Conservation (phyloP, 148 eudicot genomes). For the Rhododendron molle region DNA sequence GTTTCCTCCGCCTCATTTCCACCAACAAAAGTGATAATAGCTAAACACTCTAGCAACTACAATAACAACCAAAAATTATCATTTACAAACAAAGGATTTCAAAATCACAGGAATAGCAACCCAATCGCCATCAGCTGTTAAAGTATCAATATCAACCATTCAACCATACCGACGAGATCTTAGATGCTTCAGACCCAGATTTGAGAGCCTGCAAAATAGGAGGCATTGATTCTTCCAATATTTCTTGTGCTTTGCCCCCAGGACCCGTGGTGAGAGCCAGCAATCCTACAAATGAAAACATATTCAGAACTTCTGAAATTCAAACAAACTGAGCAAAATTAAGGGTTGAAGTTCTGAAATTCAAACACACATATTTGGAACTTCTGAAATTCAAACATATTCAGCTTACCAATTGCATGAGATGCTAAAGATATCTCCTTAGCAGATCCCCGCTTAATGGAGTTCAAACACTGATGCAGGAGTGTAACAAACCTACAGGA, state of each 20-base stretch:
- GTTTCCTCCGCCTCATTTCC: slow-evolving; percentile 75
- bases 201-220: slow-evolving; percentile 74
- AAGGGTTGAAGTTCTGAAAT: not conserved
- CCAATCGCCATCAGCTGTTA: not conserved
- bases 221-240: slow-evolving; percentile 60
- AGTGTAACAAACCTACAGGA: slow-evolving; percentile 67
- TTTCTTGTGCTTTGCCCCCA: slow-evolving; percentile 74
- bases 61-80: slow-evolving; percentile 3
- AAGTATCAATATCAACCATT: slow-evolving; percentile 18
- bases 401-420: slow-evolving; percentile 35
- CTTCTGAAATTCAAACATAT: not conserved
- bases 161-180: slow-evolving; percentile 47
- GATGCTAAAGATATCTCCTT: slow-evolving; percentile 76
- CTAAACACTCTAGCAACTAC: slow-evolving; percentile 84
- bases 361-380: not conserved
- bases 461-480: slow-evolving; percentile 69
- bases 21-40: slow-evolving; percentile 73
- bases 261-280: slow-evolving; percentile 76
- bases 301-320: slow-evolving; percentile 2
- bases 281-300: slow-evolving; percentile 42
- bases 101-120: not conserved
- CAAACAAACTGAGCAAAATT: not conserved
- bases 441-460: slow-evolving; percentile 70
- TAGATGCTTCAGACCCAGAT: slow-evolving; percentile 59
- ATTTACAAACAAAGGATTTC: not conserved